Evolutionary conservation across 1,284 basidiomycete genomes (phyloP), one percentile per base, ranked within the genome.

Genomic region (Ceratobasidium sp.): DNA sequence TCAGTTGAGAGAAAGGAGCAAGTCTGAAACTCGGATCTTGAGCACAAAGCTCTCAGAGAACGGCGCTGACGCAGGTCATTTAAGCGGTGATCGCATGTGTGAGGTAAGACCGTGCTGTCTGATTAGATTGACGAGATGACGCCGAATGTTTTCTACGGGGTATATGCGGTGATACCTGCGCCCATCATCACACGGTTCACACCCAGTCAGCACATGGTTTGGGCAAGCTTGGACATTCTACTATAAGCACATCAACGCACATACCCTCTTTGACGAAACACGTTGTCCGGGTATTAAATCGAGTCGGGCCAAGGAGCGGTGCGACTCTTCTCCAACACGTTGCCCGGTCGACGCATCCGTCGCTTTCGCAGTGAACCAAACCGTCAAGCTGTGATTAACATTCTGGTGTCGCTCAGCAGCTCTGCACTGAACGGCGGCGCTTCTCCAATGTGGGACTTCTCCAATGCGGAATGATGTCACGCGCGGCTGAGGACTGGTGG

Each of bases 221-320:
- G 24, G 24, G 53, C 24, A 54, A 31, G 8, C 53, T 54, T 29
- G 53, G 53, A 11, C 24, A 54, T 29, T 13, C 2, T 2, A 29
- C 53, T 29, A 13, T 24, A 11, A 54, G 53, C 27, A 54, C 16
- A 31, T 11, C 13, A 13, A 11, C 53, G 8, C 16, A 54, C 24
- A 29, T 2, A 29, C 11, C 53, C 53, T 6, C 27, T 29, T 54
- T 54, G 53, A 54, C 53, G 53, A 54, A 54, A 54, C 53, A 54
- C 53, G 53, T 54, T 54, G 53, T 11, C 11, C 24, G 53, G 13
- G 53, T 54, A 54, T 54, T 54, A 54, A 54, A n/a, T 54, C 24
- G 31, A 29, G 53, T 19, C 24, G 9, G 31, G 8, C 27, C 13
- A 24, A 11, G 27, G 27, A 1, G n/a, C 1, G 8, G 7, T 22